Conservation (phyloP, 148 eudicot genomes). For the Chenopodium quinoa region DNA sequence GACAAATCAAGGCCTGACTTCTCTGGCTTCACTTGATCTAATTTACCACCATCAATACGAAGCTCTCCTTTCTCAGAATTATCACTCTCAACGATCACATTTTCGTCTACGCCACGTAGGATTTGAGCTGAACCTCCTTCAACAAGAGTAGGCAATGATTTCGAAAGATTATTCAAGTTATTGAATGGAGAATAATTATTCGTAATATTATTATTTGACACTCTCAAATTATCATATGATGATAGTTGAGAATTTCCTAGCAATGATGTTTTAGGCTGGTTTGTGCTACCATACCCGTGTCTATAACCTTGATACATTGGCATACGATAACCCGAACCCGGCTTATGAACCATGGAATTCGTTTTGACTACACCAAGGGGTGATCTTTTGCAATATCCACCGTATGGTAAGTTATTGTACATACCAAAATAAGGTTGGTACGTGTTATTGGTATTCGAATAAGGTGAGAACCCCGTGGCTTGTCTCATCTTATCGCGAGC, state of each 20-base stretch:
- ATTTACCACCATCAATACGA: background rate
- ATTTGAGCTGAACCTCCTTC: slow-evolving; percentile 15
- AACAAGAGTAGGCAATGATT: slow-evolving; percentile 9
- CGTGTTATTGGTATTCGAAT: background rate
- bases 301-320: slow-evolving; percentile 19
- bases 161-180: slow-evolving; percentile 19
- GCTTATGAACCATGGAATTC: slow-evolving; percentile 28
- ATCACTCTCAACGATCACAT: background rate
- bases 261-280: background rate
- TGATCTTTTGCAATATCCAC: slow-evolving; percentile 9
- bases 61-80: background rate
- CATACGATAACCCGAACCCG: slow-evolving; percentile 8
- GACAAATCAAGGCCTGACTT: slow-evolving; percentile 29
- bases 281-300: background rate
- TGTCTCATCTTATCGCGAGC: slow-evolving; percentile 35
- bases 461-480: slow-evolving; percentile 12
- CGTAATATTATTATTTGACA: background rate
- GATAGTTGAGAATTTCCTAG: background rate
- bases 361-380: slow-evolving; percentile 29
- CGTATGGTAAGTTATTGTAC: slow-evolving; percentile 16
- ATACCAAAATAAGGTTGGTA: slow-evolving; percentile 24
- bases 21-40: slow-evolving; percentile 18
- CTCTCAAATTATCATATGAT: slow-evolving; percentile 6
- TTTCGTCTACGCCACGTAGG: background rate
- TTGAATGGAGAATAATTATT: background rate